Percentiles rank a stretch among this genome's conserved stretches.
Evolutionary conservation across 208 protist genomes (phyloP).

Genomic region (Vickermania spadyakhi): DNA sequence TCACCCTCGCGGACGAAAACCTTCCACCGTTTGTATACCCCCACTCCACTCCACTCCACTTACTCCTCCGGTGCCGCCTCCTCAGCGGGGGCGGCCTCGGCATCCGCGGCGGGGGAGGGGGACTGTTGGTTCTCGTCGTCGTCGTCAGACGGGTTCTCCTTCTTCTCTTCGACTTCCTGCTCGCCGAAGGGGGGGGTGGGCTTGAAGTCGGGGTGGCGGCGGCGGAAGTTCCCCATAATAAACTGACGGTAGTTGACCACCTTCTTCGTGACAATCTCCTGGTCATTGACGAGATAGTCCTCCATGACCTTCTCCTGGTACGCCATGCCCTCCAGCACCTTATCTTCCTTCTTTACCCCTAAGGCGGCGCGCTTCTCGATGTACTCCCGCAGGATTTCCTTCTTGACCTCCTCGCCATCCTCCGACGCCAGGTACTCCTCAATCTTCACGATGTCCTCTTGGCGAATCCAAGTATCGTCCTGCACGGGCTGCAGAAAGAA

Average conservation of each 20-base stretch:
- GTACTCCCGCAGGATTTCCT: slow-evolving; percentile 61
- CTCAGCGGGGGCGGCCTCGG: slow-evolving; percentile 2
- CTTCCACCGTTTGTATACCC: no score
- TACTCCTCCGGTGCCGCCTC: neutral
- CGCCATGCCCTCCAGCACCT: slow-evolving; percentile 70
- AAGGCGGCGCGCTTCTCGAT: slow-evolving; percentile 29
- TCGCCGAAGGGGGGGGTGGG: slow-evolving; percentile 4
- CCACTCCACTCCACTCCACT: no score
- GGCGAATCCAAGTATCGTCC: slow-evolving; percentile 81
- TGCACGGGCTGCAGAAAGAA: slow-evolving; percentile 63
- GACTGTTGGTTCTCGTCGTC: slow-evolving; percentile 2
- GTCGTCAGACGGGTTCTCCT: neutral
- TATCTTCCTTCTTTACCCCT: slow-evolving; percentile 21
- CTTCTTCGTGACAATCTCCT: slow-evolving; percentile 25
- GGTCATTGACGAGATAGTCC: slow-evolving; percentile 39
- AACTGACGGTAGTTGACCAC: slow-evolving; percentile 37
- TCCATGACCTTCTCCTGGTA: slow-evolving; percentile 77
- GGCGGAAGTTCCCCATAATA: slow-evolving; percentile 39
- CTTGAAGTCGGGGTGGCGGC: slow-evolving; percentile 13
- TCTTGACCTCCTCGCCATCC: slow-evolving; percentile 46
- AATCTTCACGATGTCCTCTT: slow-evolving; percentile 57
- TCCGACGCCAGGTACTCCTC: slow-evolving; percentile 51
- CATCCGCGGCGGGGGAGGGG: slow-evolving; percentile 1
- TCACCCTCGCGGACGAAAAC: no score
- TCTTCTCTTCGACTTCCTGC: slow-evolving; percentile 2